These are phyloP conservation scores for Chalara sp. DNA, from an alignment of 2,329 filamentous ascomycete species.

Conservation along the genomic window DNA sequence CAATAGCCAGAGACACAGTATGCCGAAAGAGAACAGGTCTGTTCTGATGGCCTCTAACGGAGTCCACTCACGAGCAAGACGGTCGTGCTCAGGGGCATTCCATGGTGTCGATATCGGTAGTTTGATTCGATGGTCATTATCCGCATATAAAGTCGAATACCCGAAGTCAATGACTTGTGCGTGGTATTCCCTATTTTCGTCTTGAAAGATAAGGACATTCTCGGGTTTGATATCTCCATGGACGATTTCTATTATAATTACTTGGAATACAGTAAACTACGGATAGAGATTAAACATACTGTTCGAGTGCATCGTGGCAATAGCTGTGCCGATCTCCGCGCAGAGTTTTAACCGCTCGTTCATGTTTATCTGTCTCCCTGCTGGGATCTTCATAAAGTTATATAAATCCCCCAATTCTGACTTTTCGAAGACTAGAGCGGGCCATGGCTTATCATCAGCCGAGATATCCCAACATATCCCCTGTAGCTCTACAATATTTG, in stretches of 20 bases:
- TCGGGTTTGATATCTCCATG: constrained; percentile 7
- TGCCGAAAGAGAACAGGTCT: constrained; percentile 4
- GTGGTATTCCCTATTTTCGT: neutral
- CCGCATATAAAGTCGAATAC: neutral
- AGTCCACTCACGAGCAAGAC: neutral
- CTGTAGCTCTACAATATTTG: constrained; percentile 2
- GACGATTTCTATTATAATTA: neutral
- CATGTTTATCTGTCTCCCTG: neutral
- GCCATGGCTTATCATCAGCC: neutral
- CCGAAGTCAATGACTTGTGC: constrained; percentile 6
- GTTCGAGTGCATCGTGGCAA: constrained; percentile 1
- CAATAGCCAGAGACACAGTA: constrained; percentile 2
- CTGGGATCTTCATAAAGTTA: neutral
- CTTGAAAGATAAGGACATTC: constrained; percentile 5
- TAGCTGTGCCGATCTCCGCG: constrained; percentile 1
- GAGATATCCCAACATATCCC: constrained; percentile 6
- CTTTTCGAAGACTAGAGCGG: constrained; percentile 5
- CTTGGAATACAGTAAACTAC: neutral
- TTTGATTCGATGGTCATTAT: neutral
- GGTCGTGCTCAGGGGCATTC: constrained; percentile 2
- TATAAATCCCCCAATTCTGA: constrained; percentile 1
- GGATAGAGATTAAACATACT: neutral
- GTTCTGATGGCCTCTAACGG: neutral
- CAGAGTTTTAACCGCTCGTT: constrained; percentile 1
- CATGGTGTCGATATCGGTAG: constrained; percentile 2